Percentiles rank a stretch among this genome's conserved stretches.
phyloP scores from a whole-genome alignment of 73 alveolate genomes.

The Symbiodinium natans region DNA sequence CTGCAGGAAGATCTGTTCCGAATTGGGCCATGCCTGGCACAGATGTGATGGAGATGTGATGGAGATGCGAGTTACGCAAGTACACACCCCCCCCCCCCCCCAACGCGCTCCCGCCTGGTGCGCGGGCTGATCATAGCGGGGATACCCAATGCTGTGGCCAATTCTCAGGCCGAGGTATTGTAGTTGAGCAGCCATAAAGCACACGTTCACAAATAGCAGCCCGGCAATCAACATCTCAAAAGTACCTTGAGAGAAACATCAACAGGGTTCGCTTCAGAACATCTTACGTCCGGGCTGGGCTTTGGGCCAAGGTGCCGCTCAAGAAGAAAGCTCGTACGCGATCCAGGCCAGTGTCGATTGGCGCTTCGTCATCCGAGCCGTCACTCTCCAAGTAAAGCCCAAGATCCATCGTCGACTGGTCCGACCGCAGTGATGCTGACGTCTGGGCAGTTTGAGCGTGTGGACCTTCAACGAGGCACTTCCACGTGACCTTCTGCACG shows the following conservation, averaged over 20 bases:
- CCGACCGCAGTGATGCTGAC: neutral
- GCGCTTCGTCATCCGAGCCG: neutral
- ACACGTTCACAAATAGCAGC: constrained; percentile 41
- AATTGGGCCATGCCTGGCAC: constrained; percentile 32
- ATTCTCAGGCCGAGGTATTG: constrained; percentile 67
- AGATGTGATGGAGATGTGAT: neutral
- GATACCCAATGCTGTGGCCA: constrained; percentile 6
- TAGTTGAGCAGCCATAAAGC: constrained; percentile 75
- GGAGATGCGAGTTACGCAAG: neutral
- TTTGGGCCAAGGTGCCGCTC: neutral
- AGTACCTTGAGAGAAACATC: neutral
- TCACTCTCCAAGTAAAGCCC: neutral
- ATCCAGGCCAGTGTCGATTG: neutral
- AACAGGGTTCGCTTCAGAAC: no score
- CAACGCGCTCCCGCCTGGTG: constrained; percentile 24
- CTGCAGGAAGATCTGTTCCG: constrained; percentile 18
- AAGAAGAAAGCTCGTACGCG: neutral
- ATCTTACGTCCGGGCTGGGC: no score
- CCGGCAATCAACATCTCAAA: constrained; percentile 34
- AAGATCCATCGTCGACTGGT: neutral
- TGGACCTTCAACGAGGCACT: no score
- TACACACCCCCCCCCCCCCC: neutral
- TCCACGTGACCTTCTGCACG: no score
- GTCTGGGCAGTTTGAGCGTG: neutral
- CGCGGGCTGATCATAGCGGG: neutral